Percentiles rank a stretch among this genome's conserved stretches.
Conservation (phyloP, 1,139 yeast genomes). For the Pichia sp. region DNA sequence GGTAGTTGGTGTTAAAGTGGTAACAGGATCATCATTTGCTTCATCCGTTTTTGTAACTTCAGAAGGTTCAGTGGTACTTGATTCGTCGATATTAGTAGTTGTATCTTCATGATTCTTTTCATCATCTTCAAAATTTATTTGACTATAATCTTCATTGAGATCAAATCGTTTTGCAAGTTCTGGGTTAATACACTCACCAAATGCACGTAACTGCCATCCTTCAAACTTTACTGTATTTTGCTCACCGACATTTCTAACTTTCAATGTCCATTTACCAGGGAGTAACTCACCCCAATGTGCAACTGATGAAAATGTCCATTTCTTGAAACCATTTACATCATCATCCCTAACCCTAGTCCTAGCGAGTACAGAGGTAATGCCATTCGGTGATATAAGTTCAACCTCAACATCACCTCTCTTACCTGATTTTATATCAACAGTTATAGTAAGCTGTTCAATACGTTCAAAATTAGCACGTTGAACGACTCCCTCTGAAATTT, state of each 20-base stretch:
- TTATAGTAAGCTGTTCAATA: conserved; percentile 81
- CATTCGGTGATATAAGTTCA: conserved; percentile 65
- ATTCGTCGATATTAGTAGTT: too few species aligned
- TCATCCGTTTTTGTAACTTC: background rate
- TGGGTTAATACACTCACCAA: conserved; percentile 72
- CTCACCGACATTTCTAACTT: conserved; percentile 43
- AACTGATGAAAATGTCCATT: conserved; percentile 97
- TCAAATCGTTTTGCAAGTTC: conserved; percentile 46
- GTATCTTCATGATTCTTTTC: background rate
- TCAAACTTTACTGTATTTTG: conserved; percentile 40
- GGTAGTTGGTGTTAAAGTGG: background rate
- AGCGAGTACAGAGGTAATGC: conserved; percentile 68
- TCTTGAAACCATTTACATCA: conserved; percentile 50
- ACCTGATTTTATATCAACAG: conserved; percentile 59
- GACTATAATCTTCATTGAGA: conserved; percentile 36
- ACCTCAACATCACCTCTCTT: conserved; percentile 67
- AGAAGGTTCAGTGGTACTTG: background rate
- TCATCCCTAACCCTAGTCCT: conserved; percentile 58
- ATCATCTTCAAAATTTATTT: conserved; percentile 28
- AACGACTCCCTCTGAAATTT: conserved; percentile 44
- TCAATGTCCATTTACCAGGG: conserved; percentile 74
- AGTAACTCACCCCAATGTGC: conserved; percentile 96
- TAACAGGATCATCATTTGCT: background rate
- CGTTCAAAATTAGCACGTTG: conserved; percentile 53
- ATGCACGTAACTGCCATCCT: conserved; percentile 72